Base-by-base conservation (phyloP, 2,329 filamentous ascomycete species). In the Colletotrichum sp. region DNA sequence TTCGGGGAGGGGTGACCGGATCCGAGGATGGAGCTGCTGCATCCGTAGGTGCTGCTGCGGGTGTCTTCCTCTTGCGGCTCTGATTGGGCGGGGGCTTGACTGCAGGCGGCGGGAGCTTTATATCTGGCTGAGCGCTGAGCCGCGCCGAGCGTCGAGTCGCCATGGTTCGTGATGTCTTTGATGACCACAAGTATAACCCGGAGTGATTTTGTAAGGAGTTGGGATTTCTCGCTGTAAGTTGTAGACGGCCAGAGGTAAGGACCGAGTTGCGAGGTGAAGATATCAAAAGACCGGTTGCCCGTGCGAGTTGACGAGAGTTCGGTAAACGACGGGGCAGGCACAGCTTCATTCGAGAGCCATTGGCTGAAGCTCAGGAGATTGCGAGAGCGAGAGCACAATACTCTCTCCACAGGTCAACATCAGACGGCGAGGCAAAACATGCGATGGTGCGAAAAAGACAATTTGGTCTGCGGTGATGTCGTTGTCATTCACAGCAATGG, bases 141-240 rank as follows among this genome's bases (percentile, higher is more conserved):
- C 88, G 86, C 13, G 87, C 84, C 4, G 86, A 87, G 27, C 84
- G 82, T 52, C 86, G 83, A 64, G 83, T 84, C 19, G 79, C 80
- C 36, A 66, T 78, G 55, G 69, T 69, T 67, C 67, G 19, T 44
- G 70, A 19, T 25, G n/a, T 16, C 19, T 22, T 57, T 7, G 30
- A 16, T 27, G 34, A 19, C 6, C 19, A 67, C 19, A 19, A 69
- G 19, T 27, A 44, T 15, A 64, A 32, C 19, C 22, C 25, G 16
- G 13, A 57, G 16, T 68, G 32, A 34, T 5, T 5, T 11, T 36
- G 4, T 13, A 25, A n/a, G 9, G 4, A 49, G 25, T 30, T 3
- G 25, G 5, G 12, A 9, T 3, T 57, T 8, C 3, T 27, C 27
- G 15, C n/a, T 15, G 44, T 61, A 29, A 61, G 22, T 19, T 15